These are phyloP conservation scores for Candida schatavii DNA, from an alignment of 805 yeast genomes.

Conservation along the genomic window DNA sequence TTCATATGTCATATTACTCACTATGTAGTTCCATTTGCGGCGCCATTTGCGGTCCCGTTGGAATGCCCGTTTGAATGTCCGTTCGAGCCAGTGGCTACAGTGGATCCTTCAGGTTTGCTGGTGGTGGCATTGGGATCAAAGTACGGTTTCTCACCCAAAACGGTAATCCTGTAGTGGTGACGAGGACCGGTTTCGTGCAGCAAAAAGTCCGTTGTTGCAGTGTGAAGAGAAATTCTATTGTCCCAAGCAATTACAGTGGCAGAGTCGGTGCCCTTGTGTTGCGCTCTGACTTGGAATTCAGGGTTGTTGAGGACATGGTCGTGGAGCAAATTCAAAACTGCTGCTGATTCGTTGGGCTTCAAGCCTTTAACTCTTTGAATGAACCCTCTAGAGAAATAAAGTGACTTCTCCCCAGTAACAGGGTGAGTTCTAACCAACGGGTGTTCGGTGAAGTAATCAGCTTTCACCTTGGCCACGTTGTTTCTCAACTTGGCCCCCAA, in stretches of 20 bases:
- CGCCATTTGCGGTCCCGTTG: slow-evolving; percentile 1
- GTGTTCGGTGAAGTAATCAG: slow-evolving; percentile 21
- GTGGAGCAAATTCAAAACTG: slow-evolving; percentile 20
- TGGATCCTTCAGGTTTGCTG: background rate
- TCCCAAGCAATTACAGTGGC: slow-evolving; percentile 26
- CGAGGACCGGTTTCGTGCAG: slow-evolving; percentile 20
- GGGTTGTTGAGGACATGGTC: slow-evolving; percentile 21
- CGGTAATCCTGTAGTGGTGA: slow-evolving; percentile 25
- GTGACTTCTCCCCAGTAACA: slow-evolving; percentile 23
- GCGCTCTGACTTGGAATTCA: slow-evolving; percentile 24
- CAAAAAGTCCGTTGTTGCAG: slow-evolving; percentile 22
- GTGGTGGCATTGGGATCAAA: slow-evolving; percentile 8
- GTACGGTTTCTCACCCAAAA: slow-evolving; percentile 24
- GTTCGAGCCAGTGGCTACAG: slow-evolving; percentile 1
- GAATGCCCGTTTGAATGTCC: slow-evolving; percentile 10
- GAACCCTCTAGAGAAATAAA: slow-evolving; percentile 21
- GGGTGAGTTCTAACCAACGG: slow-evolving; percentile 29
- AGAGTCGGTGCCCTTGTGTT: slow-evolving; percentile 21
- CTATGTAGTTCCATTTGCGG: too few relatives aligned
- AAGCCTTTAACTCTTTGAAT: slow-evolving; percentile 21
- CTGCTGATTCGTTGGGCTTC: slow-evolving; percentile 19
- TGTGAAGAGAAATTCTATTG: slow-evolving; percentile 21
- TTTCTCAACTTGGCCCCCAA: slow-evolving; percentile 12
- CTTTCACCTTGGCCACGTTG: slow-evolving; percentile 16
- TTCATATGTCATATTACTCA: background rate